phyloP scores from a whole-genome alignment of 257 asterid genomes.

The Agastache rugosa region DNA sequence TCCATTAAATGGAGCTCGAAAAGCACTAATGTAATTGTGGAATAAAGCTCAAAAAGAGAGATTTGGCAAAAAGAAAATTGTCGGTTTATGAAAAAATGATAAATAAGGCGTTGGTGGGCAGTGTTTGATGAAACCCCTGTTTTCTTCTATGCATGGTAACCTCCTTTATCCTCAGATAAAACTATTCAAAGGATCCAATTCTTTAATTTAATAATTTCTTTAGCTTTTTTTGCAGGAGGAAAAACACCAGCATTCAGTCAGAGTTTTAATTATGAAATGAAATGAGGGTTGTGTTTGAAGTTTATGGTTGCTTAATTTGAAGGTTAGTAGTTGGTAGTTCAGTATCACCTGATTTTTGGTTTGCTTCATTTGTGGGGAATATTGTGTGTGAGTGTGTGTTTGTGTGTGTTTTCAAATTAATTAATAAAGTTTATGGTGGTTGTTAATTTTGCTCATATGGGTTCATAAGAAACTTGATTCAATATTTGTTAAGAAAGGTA shows the following conservation, averaged over 20 bases:
- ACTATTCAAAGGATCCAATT: not conserved
- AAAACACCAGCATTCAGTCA: constrained; percentile 33
- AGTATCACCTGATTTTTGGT: constrained; percentile 42
- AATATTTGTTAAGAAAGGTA: constrained; percentile 35
- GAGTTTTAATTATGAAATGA: constrained; percentile 15
- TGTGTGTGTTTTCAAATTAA: constrained; percentile 10
- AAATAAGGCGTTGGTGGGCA: constrained; percentile 24
- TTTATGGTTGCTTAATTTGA: constrained; percentile 54
- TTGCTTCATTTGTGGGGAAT: constrained; percentile 57
- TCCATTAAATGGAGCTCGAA: constrained; percentile 44
- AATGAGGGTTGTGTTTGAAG: constrained; percentile 37
- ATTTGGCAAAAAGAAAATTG: constrained; percentile 20
- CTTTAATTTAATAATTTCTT: not conserved
- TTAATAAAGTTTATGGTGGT: not conserved
- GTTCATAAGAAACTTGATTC: constrained; percentile 36
- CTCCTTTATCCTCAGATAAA: not conserved
- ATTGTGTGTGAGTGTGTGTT: constrained; percentile 8
- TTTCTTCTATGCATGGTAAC: constrained; percentile 37
- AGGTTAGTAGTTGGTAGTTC: constrained; percentile 52
- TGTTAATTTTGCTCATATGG: not conserved
- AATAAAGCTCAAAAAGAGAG: constrained; percentile 37
- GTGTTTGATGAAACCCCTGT: constrained; percentile 31
- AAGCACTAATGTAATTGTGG: constrained; percentile 29
- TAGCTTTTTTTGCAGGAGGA: constrained; percentile 8
- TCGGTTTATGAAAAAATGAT: constrained; percentile 36